Evolutionary conservation across 2,329 filamentous ascomycete species (phyloP).

Genomic region (Claviceps capensis): DNA sequence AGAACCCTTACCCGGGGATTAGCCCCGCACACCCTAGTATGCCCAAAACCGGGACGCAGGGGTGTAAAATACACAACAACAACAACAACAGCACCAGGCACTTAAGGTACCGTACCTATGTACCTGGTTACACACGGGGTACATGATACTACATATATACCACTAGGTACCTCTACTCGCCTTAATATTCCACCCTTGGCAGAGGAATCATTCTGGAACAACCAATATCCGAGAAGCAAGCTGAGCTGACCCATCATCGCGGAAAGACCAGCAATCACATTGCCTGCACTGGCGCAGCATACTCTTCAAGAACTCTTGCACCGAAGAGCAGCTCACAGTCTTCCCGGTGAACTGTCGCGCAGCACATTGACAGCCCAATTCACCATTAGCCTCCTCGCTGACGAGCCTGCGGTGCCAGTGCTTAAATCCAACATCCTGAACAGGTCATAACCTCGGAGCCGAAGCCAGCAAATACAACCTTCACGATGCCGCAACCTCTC

Average conservation of each 20-base stretch:
- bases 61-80: too few relatives aligned
- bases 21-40: too few relatives aligned
- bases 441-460: not conserved
- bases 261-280: not conserved
- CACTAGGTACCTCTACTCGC: too few relatives aligned
- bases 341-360: not conserved
- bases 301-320: too few relatives aligned
- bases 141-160: too few relatives aligned
- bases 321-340: not conserved
- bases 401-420: not conserved
- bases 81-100: too few relatives aligned
- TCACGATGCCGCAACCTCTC: conserved; percentile 56
- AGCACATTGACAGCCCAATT: not conserved
- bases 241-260: not conserved
- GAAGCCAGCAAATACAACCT: not conserved
- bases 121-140: too few relatives aligned
- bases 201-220: conserved; percentile 4
- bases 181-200: not conserved
- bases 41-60: too few relatives aligned
- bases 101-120: too few relatives aligned
- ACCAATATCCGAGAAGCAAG: conserved; percentile 9
- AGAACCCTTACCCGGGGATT: too few relatives aligned
- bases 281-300: not conserved
- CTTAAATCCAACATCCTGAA: not conserved
- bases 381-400: too few relatives aligned